Percentiles rank a stretch among this genome's conserved stretches.
Conservation (phyloP, 768 basidiomycete genomes). For the Favolaschia claudopus region DNA sequence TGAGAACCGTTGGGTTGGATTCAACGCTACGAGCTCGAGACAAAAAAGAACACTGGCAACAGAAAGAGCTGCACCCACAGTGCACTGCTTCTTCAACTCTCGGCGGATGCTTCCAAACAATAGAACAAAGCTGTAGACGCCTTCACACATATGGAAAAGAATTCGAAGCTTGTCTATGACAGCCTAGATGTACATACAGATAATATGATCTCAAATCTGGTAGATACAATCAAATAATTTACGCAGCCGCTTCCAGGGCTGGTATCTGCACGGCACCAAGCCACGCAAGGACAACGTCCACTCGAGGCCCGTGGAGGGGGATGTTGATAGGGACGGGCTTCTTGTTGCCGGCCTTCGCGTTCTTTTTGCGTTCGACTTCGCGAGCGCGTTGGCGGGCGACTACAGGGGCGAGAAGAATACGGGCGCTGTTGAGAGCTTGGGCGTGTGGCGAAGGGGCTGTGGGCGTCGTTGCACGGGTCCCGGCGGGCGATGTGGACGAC, state of each 20-base stretch:
- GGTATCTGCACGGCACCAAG: conserved; percentile 81
- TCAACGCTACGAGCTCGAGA: too few species aligned
- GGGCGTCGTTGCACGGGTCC: conserved; percentile 36
- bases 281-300: conserved; percentile 88
- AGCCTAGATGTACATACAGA: not conserved
- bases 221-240: not conserved
- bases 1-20: too few species aligned
- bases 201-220: not conserved
- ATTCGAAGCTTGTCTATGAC: too few species aligned
- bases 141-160: too few species aligned
- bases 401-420: conserved; percentile 79
- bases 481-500: conserved; percentile 28
- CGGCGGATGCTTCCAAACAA: too few species aligned
- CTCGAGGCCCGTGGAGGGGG: conserved; percentile 84
- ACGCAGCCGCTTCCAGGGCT: conserved; percentile 61
- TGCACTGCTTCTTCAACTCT: too few species aligned
- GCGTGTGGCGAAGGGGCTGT: conserved; percentile 41
- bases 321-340: conserved; percentile 77
- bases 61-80: too few species aligned
- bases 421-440: conserved; percentile 69
- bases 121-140: too few species aligned
- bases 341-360: conserved; percentile 54
- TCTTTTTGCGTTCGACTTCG: conserved; percentile 55
- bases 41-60: too few species aligned
- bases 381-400: conserved; percentile 67